These are phyloP conservation scores for Saccharomycopsis sp. DNA, from an alignment of 805 yeast genomes.

Conservation along the genomic window DNA sequence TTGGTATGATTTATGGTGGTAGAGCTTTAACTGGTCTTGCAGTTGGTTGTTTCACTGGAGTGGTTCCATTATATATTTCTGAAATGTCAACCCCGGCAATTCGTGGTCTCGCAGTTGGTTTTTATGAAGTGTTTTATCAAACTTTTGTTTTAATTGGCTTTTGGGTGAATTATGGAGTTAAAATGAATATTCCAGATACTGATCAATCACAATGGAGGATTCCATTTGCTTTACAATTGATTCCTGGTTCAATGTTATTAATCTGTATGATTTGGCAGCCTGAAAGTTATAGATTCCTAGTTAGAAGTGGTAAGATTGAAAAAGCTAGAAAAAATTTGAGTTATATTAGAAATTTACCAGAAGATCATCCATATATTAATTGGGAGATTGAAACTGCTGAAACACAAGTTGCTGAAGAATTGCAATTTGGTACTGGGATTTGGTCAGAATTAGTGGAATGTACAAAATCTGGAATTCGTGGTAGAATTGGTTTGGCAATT, in stretches of 20 bases:
- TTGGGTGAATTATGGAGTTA: too few relatives aligned
- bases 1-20: conserved; percentile 42
- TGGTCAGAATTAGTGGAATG: conserved; percentile 1
- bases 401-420: conserved; percentile 9
- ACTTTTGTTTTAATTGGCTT: conserved; percentile 39
- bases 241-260: conserved; percentile 35
- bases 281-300: conserved; percentile 38
- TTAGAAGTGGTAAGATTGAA: conserved; percentile 27
- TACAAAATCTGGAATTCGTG: conserved; percentile 1
- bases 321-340: conserved; percentile 28
- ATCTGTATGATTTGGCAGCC: conserved; percentile 30
- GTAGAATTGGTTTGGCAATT: too few relatives aligned
- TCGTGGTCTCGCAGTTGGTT: conserved; percentile 36
- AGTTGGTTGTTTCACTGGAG: conserved; percentile 39
- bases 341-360: conserved; percentile 29
- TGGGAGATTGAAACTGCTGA: conserved; percentile 27
- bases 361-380: conserved; percentile 29
- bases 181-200: too few relatives aligned
- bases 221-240: conserved; percentile 35
- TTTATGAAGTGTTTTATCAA: conserved; percentile 41
- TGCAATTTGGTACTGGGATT: conserved; percentile 7
- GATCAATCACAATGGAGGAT: too few relatives aligned
- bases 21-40: conserved; percentile 43
- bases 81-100: conserved; percentile 36
- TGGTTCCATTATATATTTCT: conserved; percentile 38